Percentiles rank a stretch among this genome's conserved stretches.
Evolutionary conservation across 306 rosid genomes (phyloP).

Genomic region (Vigna trinervia): DNA sequence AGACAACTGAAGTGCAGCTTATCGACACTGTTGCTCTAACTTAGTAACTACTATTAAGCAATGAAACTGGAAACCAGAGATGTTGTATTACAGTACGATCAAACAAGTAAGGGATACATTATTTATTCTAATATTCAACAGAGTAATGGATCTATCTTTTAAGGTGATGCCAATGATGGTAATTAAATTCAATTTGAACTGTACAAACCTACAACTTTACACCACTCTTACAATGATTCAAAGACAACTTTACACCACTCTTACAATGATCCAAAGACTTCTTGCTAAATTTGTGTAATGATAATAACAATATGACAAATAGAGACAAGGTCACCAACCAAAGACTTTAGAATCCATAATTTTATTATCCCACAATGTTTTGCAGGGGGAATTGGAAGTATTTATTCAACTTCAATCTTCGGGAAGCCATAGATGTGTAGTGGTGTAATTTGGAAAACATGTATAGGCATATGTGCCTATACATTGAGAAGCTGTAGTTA

Average conservation of each 20-base stretch:
- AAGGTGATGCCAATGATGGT: neutral
- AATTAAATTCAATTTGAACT: conserved; percentile 5
- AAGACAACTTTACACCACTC: neutral
- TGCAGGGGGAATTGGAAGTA: neutral
- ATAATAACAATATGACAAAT: neutral
- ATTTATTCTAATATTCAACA: conserved; percentile 4
- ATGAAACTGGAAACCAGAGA: neutral
- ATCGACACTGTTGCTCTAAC: conserved; percentile 1
- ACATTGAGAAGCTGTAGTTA: conserved; percentile 19
- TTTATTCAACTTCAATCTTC: neutral
- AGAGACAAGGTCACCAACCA: conserved; percentile 11
- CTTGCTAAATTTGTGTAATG: too few relatives aligned
- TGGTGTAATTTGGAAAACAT: conserved; percentile 18
- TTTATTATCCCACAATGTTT: conserved; percentile 16
- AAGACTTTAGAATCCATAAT: neutral
- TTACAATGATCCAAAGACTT: neutral
- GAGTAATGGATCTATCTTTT: conserved; percentile 1
- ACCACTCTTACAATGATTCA: neutral
- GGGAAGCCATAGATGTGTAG: neutral
- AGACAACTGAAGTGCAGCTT: neutral
- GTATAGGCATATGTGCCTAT: neutral
- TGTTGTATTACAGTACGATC: conserved; percentile 12
- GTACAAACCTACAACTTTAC: conserved; percentile 9
- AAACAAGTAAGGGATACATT: conserved; percentile 4
- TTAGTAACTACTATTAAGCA: neutral